Base-by-base conservation (phyloP, 495 filamentous ascomycete species). In the Podospora pseudocomata region DNA sequence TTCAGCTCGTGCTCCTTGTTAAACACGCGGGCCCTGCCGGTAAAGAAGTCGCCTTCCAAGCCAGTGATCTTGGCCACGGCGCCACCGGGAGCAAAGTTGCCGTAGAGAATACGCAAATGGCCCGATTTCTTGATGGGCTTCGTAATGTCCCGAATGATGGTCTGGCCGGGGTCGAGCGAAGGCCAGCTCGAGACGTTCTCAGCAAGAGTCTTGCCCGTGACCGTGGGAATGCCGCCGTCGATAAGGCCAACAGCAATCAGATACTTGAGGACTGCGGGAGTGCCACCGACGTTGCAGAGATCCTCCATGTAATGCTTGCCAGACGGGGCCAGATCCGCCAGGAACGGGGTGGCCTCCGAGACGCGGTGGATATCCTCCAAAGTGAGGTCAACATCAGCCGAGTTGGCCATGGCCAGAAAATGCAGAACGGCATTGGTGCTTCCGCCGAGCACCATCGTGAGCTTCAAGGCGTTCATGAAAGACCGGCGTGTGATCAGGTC, bases 11-110 rank as follows among this genome's bases (percentile, higher is more conserved):
- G 80, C 74, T 97, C 95, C 77, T 97, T 96, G 78, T 99, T 82
- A 79, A 97, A 99, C n/a, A 97, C 92, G 20, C 87, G 83, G 18
- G 92, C 95, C 66, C 88, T 87, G 61, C 95, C 95, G 0, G 85
- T 89, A 79, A 99, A 99, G 6, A 78, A 78, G 16, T 89, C 82
- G 5, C 95, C 95, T 79, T 99, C 95, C 77, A 97, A 97, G 20
- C 95, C 95, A 0, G 95, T 99, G 77, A 99, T 99, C 82, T 99
- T 99, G 68, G 95, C 94, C 3, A 99, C 95, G 9, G 95, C 90
- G 44, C 95, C 95, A 44, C 90, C 91, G 0, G 95, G 95, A 2
- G 94, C 91, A 53, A 99, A 86, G 79, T 97, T 97, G 53, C 95
- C 95, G 61, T 86, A 86, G 11, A 99, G 85, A 61, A 99, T 91